A percentile compares a stretch with the other conserved stretches of the same genome.
These are phyloP conservation scores for Umbelopsis ramanniana DNA, from an alignment of 192 early-diverging fungal species.

Conservation along the genomic window DNA sequence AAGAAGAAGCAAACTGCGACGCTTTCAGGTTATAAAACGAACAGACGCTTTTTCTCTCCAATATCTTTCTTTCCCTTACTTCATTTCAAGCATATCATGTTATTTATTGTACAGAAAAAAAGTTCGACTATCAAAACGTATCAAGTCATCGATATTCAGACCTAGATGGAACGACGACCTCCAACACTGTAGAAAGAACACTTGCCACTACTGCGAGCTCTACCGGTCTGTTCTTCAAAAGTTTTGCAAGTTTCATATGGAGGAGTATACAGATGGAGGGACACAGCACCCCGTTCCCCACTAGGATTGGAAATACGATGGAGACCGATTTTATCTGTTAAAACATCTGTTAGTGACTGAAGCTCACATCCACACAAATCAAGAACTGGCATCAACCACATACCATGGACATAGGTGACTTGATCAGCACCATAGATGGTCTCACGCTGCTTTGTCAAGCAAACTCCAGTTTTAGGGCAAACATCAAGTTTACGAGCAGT, in stretches of 20 bases:
- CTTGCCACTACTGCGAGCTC: conserved; percentile 56
- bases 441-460: conserved; percentile 30
- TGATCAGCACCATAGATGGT: conserved; percentile 59
- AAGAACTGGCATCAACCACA: not conserved
- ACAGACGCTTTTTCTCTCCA: not conserved
- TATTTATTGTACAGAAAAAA: not conserved
- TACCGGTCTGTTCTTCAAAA: conserved; percentile 81
- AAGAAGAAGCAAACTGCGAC: conserved; percentile 9
- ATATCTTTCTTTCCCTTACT: not conserved
- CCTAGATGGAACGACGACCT: conserved; percentile 37
- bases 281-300: conserved; percentile 61
- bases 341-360: conserved; percentile 11
- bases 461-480: conserved; percentile 31
- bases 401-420: conserved; percentile 86
- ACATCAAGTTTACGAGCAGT: conserved; percentile 23
- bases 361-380: not conserved
- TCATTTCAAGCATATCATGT: not conserved
- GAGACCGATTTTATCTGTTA: conserved; percentile 78
- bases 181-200: conserved; percentile 65
- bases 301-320: conserved; percentile 81
- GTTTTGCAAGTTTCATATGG: conserved; percentile 84
- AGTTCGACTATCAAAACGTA: not conserved
- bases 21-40: not conserved
- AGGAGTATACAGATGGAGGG: conserved; percentile 91
- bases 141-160: not conserved